A percentile compares a stretch with the other conserved stretches of the same genome.
phyloP scores from a whole-genome alignment of 441 rosid genomes.

The Euphorbia schlechtendalii region DNA sequence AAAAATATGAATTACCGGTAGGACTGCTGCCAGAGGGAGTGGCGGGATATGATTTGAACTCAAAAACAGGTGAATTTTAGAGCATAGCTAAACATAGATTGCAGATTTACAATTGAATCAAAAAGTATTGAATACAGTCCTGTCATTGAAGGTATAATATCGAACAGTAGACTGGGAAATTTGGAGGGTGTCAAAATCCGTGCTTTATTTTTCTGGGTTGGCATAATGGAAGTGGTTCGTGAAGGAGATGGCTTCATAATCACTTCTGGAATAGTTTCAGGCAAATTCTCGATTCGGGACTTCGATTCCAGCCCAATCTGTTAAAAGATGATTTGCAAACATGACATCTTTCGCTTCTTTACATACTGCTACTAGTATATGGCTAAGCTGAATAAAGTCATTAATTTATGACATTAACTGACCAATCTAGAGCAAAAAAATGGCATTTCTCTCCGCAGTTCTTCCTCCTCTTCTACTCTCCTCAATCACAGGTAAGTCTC shows the following conservation, averaged over 20 bases:
- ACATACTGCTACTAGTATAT: not conserved
- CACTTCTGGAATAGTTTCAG: not conserved
- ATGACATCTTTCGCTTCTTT: not conserved
- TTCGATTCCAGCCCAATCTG: not conserved
- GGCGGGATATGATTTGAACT: slow-evolving; percentile 32
- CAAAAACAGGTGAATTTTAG: slow-evolving; percentile 35
- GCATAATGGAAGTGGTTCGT: not conserved
- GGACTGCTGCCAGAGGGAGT: slow-evolving; percentile 43
- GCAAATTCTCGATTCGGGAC: not conserved
- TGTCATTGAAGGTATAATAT: not conserved
- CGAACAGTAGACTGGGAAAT: not conserved
- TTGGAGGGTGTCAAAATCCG: not conserved
- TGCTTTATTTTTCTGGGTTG: not conserved
- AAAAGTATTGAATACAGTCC: slow-evolving; percentile 15
- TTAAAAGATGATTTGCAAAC: not conserved
- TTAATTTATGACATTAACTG: not conserved
- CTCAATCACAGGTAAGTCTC: too few species aligned
- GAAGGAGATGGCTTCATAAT: not conserved
- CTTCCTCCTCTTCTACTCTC: not conserved
- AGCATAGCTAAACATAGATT: slow-evolving; percentile 27
- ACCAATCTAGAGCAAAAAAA: too few species aligned
- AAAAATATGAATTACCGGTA: slow-evolving; percentile 38
- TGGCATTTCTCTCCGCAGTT: slow-evolving; percentile 22
- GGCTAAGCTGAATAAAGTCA: not conserved
- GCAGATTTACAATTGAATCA: slow-evolving; percentile 34